A percentile compares a stretch with the other conserved stretches of the same genome.
Evolutionary conservation across 345 rosid genomes (phyloP).

Genomic region (Populus tremula): DNA sequence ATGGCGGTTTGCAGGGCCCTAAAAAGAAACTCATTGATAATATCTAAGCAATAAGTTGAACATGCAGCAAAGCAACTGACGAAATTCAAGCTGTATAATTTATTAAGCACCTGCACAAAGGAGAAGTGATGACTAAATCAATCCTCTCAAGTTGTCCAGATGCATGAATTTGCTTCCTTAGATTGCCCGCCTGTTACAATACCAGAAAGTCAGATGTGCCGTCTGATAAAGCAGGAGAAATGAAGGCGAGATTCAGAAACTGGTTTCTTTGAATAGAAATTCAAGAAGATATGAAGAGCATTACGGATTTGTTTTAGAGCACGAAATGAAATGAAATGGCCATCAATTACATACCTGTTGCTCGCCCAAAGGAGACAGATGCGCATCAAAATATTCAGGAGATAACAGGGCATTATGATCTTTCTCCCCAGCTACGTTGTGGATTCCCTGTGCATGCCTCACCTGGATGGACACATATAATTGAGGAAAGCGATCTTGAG

Average conservation of each 20-base stretch:
- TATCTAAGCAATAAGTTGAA: background rate
- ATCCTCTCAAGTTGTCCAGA: conserved; percentile 32
- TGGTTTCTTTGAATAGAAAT: background rate
- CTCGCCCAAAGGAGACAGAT: conserved; percentile 53
- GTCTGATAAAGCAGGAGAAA: too few species aligned
- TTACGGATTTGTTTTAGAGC: too few species aligned
- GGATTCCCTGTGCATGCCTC: conserved; percentile 71
- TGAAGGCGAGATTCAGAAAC: background rate
- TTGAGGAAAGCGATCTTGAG: background rate
- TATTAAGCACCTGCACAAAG: conserved; percentile 44
- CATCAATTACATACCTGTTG: conserved; percentile 40
- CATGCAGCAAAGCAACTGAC: background rate
- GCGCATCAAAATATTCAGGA: conserved; percentile 56
- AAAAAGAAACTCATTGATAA: background rate
- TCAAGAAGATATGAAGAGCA: background rate
- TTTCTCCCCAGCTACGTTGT: conserved; percentile 54
- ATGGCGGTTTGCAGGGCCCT: conserved; percentile 82
- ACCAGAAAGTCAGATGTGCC: background rate
- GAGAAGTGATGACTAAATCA: conserved; percentile 58
- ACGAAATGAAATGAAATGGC: too few species aligned
- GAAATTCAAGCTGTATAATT: background rate
- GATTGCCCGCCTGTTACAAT: conserved; percentile 33
- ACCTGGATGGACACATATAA: conserved; percentile 29
- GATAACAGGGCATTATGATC: conserved; percentile 42
- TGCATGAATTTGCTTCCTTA: conserved; percentile 39